These are phyloP conservation scores for Cadophora malorum DNA, from an alignment of 2,329 filamentous ascomycete genomes.

Conservation along the genomic window DNA sequence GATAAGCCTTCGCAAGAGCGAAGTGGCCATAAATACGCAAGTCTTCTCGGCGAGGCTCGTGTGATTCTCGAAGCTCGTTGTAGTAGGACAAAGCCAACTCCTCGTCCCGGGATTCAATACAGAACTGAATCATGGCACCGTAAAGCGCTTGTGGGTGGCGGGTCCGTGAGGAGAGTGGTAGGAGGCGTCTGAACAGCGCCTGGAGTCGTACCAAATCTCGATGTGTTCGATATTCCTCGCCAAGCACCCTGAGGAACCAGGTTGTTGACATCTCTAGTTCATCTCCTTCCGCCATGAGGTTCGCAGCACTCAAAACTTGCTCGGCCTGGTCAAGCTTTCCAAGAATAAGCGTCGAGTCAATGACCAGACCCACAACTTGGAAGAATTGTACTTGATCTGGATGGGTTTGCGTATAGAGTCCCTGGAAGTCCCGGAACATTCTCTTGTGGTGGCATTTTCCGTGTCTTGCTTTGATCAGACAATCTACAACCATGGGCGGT, in stretches of 20 bases:
- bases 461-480: conserved; percentile 38
- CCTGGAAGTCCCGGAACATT: conserved; percentile 32
- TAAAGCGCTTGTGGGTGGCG: conserved; percentile 39
- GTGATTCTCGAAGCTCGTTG: conserved; percentile 25
- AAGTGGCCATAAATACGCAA: conserved; percentile 43
- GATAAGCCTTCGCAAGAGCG: conserved; percentile 43
- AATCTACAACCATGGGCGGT: conserved; percentile 18
- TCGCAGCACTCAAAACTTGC: conserved; percentile 34
- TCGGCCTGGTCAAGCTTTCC: conserved; percentile 35
- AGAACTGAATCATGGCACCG: conserved; percentile 43
- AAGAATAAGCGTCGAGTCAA: conserved; percentile 37
- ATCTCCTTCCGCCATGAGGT: conserved; percentile 34
- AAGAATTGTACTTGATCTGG: conserved; percentile 35
- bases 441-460: conserved; percentile 32
- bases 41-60: conserved; percentile 25
- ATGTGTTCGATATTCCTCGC: conserved; percentile 39
- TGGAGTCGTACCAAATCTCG: conserved; percentile 36
- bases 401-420: conserved; percentile 31
- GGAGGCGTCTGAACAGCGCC: conserved; percentile 39
- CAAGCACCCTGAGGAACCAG: conserved; percentile 40
- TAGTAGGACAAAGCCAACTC: conserved; percentile 37
- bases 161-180: conserved; percentile 26
- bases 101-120: conserved; percentile 41
- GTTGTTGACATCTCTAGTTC: conserved; percentile 35
- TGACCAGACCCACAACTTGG: conserved; percentile 29